Base-by-base conservation (phyloP, 2,329 filamentous ascomycete genomes). In the Cordyceps tenuipes region DNA sequence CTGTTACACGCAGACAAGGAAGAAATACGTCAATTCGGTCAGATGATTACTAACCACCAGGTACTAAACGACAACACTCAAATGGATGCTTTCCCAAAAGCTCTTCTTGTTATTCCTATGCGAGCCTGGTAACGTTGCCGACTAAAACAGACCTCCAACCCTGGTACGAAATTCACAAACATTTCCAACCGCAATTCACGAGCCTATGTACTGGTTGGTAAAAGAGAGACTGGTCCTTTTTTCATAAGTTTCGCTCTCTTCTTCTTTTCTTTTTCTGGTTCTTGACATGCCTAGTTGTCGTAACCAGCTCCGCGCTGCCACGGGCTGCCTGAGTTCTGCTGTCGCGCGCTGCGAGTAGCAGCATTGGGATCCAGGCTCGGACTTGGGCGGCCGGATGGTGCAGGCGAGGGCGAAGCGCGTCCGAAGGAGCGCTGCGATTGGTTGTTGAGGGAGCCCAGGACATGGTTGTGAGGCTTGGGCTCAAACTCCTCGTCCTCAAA, bases 271-370 rank as follows among this genome's bases (percentile, higher is more conserved):
- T 41, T 36, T 26, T 26, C 29, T 8, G 29, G 17, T 44, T 19
- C 15, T 7, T 17, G 39, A 43, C 21, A 10, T n/a, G 29, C 8
- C 13, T 48, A 39, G 19, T 39, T 39, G 9, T 61, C 59, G 47
- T 61, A 61, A 10, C 59, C 59, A 4, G 59, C 59, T 15, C 59
- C 59, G 47, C 59, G 59, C 41, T 61, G 59, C 59, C 59, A 61
- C 2, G 59, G 59, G 29, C 46, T 51, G 19, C 46, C 21, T 21
- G 51, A 54, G 23, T 56, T 55, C 43, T 60, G 50, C 44, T 49
- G 44, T 34, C 58, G 55, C 15, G 55, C 47, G n/a, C 47, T 50
- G 15, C 41, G 50, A 2, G 50, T 48, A 48, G 57, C 26, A 5
- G 26, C 57, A 23, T 46, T 59, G 36, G 55, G 46, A 17, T 60